phyloP scores from a whole-genome alignment of 2,329 filamentous ascomycete species.

The Monilinia fructigena region DNA sequence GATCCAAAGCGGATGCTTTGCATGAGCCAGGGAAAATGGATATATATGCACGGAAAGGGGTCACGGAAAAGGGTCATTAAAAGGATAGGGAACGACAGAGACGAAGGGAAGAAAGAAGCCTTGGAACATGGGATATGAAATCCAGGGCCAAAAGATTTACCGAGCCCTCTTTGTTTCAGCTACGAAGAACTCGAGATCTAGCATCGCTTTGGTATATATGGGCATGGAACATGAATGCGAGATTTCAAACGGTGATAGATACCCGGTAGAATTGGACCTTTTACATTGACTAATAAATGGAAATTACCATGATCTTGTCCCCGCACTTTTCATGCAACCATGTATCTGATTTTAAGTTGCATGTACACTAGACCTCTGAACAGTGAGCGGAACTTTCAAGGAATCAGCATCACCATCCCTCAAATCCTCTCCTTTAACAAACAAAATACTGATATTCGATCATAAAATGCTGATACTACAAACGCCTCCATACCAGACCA shows the following conservation, averaged over 20 bases:
- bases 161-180: not conserved
- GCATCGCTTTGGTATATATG: constrained; percentile 5
- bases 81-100: not conserved
- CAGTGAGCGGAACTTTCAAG: not conserved
- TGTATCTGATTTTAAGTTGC: not conserved
- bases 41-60: not conserved
- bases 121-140: not conserved
- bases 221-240: constrained; percentile 2
- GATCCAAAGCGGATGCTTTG: not conserved
- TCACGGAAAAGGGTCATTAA: not conserved
- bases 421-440: not conserved
- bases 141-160: not conserved
- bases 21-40: not conserved
- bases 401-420: not conserved
- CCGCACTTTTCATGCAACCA: not conserved
- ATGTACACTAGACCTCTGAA: not conserved
- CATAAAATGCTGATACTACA: not conserved
- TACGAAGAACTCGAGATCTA: not conserved
- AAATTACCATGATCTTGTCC: not conserved
- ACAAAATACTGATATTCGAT: not conserved
- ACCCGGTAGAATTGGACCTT: constrained; percentile 13
- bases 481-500: not conserved
- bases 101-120: not conserved
- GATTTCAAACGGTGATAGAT: constrained; percentile 2
- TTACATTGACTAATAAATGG: not conserved